Conservation (phyloP, 2,329 filamentous ascomycete species). For the Microcyclosporella mali region DNA sequence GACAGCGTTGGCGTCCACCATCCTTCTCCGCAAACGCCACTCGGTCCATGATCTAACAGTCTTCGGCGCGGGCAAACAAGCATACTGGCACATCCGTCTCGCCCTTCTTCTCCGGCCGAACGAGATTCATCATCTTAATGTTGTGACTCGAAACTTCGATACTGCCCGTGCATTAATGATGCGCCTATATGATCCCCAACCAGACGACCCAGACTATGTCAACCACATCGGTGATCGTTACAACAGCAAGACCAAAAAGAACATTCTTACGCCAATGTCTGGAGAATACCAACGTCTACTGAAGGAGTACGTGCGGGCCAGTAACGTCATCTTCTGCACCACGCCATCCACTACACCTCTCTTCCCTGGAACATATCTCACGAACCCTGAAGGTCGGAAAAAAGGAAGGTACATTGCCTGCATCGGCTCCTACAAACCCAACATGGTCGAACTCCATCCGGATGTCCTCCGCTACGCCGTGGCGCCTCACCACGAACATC, state of each 20-base stretch:
- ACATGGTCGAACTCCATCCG: conserved; percentile 79
- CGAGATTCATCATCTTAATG: conserved; percentile 72
- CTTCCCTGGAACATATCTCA: conserved; percentile 69
- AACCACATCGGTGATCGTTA: conserved; percentile 33
- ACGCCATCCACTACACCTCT: conserved; percentile 69
- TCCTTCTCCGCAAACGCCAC: conserved; percentile 58
- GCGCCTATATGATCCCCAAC: conserved; percentile 47
- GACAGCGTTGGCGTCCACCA: conserved; percentile 58
- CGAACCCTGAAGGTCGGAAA: conserved; percentile 60
- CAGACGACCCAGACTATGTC: conserved; percentile 30
- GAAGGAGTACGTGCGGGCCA: conserved; percentile 62
- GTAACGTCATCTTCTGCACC: conserved; percentile 83
- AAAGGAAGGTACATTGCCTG: conserved; percentile 68
- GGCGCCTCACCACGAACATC: conserved; percentile 44
- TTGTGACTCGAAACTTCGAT: conserved; percentile 70
- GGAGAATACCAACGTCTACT: conserved; percentile 62
- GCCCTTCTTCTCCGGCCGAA: conserved; percentile 64
- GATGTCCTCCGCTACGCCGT: conserved; percentile 65
- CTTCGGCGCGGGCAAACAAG: conserved; percentile 84
- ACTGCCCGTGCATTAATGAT: conserved; percentile 49
- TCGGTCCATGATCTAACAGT: conserved; percentile 70
- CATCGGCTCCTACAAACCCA: conserved; percentile 58
- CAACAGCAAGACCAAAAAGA: conserved; percentile 53
- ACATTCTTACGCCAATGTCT: conserved; percentile 63
- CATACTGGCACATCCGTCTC: conserved; percentile 89